phyloP scores from a whole-genome alignment of 2,329 filamentous ascomycete species.

The Didymella segeticola region DNA sequence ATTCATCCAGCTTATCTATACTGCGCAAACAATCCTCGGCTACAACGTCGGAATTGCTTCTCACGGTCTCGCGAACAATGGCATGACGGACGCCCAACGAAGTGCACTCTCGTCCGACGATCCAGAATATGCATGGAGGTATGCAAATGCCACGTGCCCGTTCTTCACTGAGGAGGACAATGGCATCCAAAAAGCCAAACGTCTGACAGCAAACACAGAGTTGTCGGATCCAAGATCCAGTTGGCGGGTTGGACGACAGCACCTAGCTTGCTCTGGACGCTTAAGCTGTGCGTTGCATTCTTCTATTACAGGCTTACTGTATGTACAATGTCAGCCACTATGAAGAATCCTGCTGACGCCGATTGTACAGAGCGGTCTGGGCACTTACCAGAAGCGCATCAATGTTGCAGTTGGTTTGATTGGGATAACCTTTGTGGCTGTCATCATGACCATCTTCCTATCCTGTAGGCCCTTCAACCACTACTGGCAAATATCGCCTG shows the following conservation, averaged over 20 bases:
- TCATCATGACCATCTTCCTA: constrained; percentile 59
- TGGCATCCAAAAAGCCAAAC: too few species aligned
- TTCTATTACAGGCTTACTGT: constrained; percentile 61
- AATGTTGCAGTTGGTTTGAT: constrained; percentile 60
- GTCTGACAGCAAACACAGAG: constrained; percentile 49
- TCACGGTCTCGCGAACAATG: constrained; percentile 57
- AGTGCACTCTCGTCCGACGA: constrained; percentile 14
- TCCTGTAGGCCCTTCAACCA: constrained; percentile 61
- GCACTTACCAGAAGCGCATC: constrained; percentile 34
- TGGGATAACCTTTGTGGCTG: constrained; percentile 56
- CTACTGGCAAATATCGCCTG: constrained; percentile 66
- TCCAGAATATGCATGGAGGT: constrained; percentile 18
- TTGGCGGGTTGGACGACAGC: constrained; percentile 63
- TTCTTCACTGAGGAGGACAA: background rate
- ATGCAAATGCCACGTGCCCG: background rate
- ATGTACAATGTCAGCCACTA: background rate
- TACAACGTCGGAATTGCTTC: constrained; percentile 60
- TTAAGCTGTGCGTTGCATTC: constrained; percentile 63
- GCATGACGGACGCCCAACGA: constrained; percentile 61
- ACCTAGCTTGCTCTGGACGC: constrained; percentile 59
- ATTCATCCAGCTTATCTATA: constrained; percentile 57
- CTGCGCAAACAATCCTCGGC: constrained; percentile 57
- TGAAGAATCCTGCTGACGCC: background rate
- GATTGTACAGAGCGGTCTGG: constrained; percentile 14
- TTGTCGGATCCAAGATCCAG: constrained; percentile 61